Evolutionary conservation across 306 rosid genomes (phyloP).

Genomic region (Trifolium fragiferum): DNA sequence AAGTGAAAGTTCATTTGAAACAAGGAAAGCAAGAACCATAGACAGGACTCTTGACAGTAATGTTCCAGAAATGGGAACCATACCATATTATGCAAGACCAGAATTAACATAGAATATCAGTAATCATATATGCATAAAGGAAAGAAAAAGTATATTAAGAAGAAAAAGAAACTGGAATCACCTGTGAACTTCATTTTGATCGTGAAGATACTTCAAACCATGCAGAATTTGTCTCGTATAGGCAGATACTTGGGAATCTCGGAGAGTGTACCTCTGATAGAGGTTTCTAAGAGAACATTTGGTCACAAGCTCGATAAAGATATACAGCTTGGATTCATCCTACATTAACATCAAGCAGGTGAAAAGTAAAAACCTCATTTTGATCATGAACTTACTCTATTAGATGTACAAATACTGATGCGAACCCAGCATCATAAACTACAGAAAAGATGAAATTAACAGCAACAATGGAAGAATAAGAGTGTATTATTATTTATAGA

Average conservation of each 20-base stretch:
- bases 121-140: conserved; percentile 17
- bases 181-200: conserved; percentile 90
- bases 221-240: conserved; percentile 88
- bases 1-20: conserved; percentile 17
- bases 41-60: conserved; percentile 30
- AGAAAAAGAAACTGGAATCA: conserved; percentile 41
- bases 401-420: conserved; percentile 24
- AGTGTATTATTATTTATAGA: no score
- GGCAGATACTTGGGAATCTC: conserved; percentile 83
- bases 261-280: conserved; percentile 63
- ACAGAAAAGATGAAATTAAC: no score
- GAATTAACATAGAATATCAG: conserved; percentile 23
- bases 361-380: conserved; percentile 35
- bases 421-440: no score
- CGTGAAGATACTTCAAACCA: conserved; percentile 97
- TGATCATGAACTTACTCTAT: conserved; percentile 17
- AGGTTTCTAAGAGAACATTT: conserved; percentile 84
- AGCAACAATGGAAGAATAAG: no score
- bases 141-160: conserved; percentile 8
- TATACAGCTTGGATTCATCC: conserved; percentile 82
- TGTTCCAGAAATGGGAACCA: conserved; percentile 9
- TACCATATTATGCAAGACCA: conserved; percentile 20
- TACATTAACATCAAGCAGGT: conserved; percentile 50
- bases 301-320: conserved; percentile 89
- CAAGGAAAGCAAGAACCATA: conserved; percentile 39